Percentiles rank a stretch among this genome's conserved stretches.
These are phyloP conservation scores for Amaranthus tricolor DNA, from an alignment of 179 eudicot genomes.

Conservation along the genomic window DNA sequence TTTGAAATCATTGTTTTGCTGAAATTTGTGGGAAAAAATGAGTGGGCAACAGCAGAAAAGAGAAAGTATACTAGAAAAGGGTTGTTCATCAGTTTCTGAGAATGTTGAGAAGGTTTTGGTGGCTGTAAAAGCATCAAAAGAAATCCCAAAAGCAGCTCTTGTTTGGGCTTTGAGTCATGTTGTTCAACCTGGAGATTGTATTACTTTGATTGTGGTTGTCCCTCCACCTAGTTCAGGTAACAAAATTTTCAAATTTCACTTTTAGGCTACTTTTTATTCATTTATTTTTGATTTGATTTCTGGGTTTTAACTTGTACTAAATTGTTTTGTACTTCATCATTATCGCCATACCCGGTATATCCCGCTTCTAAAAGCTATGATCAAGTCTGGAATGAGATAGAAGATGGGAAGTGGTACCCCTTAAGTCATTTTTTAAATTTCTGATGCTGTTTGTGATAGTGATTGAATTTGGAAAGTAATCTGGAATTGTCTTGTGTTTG, in stretches of 20 bases:
- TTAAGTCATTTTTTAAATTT: no score
- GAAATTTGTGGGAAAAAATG: constrained; percentile 19
- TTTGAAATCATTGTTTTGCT: not conserved
- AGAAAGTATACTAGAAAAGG: constrained; percentile 27
- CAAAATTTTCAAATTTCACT: not conserved
- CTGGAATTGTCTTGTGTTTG: not conserved
- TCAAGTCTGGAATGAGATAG: no score
- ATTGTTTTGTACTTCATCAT: not conserved
- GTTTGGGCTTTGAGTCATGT: constrained; percentile 98
- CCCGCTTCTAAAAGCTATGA: no score
- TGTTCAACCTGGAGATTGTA: constrained; percentile 96
- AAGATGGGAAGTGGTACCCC: no score
- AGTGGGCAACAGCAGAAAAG: constrained; percentile 32
- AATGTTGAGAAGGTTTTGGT: constrained; percentile 75
- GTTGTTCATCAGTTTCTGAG: constrained; percentile 30
- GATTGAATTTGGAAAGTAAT: not conserved
- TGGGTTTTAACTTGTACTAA: not conserved
- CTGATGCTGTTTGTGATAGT: no score
- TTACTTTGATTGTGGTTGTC: constrained; percentile 78
- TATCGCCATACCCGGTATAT: no score
- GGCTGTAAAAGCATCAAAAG: constrained; percentile 93
- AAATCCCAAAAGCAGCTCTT: constrained; percentile 76
- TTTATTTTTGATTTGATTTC: not conserved
- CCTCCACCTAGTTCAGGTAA: constrained; percentile 64
- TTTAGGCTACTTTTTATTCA: not conserved